Conservation (phyloP, 306 rosid species). For the Vachellia pachyceras region DNA sequence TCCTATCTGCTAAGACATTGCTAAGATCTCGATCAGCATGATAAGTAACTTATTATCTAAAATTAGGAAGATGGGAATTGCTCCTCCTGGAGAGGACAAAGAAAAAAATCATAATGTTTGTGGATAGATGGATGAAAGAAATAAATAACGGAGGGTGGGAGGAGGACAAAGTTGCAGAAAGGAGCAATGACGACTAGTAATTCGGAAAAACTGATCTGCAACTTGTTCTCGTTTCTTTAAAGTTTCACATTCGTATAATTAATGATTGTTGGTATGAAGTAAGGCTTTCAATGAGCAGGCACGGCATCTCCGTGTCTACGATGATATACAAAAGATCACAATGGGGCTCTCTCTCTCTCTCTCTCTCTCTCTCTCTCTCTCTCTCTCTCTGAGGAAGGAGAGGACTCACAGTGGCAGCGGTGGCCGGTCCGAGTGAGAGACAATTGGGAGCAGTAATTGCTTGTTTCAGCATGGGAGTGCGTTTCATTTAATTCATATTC, state of each 20-base stretch:
- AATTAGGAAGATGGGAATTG: neutral
- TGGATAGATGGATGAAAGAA: slow-evolving; percentile 31
- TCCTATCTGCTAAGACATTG: neutral
- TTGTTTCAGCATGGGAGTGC: slow-evolving; percentile 39
- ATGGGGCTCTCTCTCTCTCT: neutral
- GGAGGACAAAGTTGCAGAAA: slow-evolving; percentile 30
- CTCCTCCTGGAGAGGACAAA: neutral
- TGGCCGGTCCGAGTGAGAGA: slow-evolving; percentile 18
- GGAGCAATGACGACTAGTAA: slow-evolving; percentile 32
- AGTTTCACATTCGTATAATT: slow-evolving; percentile 29
- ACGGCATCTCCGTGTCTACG: slow-evolving; percentile 67
- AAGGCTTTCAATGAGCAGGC: slow-evolving; percentile 55
- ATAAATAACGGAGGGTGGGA: slow-evolving; percentile 41
- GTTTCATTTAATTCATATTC: slow-evolving; percentile 15
- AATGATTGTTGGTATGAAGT: slow-evolving; percentile 1
- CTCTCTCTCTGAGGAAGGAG: slow-evolving; percentile 1
- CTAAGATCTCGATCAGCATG: neutral
- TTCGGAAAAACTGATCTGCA: slow-evolving; percentile 34
- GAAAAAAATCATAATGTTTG: neutral
- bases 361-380: too few species aligned
- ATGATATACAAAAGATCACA: slow-evolving; percentile 24
- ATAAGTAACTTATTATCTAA: neutral
- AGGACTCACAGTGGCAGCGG: slow-evolving; percentile 35
- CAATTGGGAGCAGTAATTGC: slow-evolving; percentile 38
- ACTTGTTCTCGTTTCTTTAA: slow-evolving; percentile 26